Evolutionary conservation across 1,284 basidiomycete genomes (phyloP), one percentile per base, ranked within the genome.

Genomic region (Taiwanofungus camphoratus): DNA sequence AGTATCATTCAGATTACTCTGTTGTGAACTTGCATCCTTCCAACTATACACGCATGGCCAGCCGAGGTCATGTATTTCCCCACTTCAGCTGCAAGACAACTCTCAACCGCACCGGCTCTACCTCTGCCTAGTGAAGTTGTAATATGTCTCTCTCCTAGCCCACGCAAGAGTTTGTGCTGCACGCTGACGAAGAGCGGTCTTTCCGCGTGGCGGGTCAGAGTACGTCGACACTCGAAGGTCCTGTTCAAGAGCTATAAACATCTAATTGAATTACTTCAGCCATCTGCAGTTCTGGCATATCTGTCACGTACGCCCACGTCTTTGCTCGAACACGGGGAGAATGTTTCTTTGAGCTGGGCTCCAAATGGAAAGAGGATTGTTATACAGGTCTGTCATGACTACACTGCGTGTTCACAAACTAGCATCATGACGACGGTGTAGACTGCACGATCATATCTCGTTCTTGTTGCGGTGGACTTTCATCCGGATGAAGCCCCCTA

Each of bases 191-290:
- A 70, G 52, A 76, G 71, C 54, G 75, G 77, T 4, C 61, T 94
- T 24, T 72, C 82, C 2, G 71, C 92, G 29, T 94, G 91, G 91
- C 79, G 85, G 61, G 83, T 89, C 47, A 74, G 90, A 62, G 91
- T 93, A 63, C 56, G 86, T 75, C n/a, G n/a, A n/a, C n/a, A 32
- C 27, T 18, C 16, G 23, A 32, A 26, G 19, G 15, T 39, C 26
- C 32, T n/a, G 8, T n/a, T 24, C n/a, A 6, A 18, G 19, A 20
- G 40, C n/a, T 21, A n/a, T 29, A 16, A 15, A 12, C n/a, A 21
- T 21, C 34, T 48, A 13, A 43, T 20, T 23, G 40, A 8, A 15
- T 30, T 16, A 9, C 23, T 9, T 5, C 19, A 94, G 91, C 92
- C 92, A 1, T 80, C 85, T 21, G 81, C 85, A 18, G 71, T 88